Conservation (phyloP, 371 early-diverging fungal genomes). For the Blakeslea trispora region DNA sequence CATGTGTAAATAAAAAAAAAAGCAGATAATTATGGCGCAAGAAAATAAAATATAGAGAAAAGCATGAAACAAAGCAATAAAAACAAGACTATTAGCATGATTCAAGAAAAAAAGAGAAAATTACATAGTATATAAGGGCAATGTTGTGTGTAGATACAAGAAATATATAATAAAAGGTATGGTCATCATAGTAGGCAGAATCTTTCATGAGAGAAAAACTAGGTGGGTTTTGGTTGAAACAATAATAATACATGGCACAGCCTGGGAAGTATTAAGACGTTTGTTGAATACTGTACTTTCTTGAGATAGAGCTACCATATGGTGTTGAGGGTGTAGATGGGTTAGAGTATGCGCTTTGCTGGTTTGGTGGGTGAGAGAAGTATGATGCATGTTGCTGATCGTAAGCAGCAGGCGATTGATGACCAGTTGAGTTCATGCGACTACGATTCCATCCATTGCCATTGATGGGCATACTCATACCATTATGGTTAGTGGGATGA, state of each 20-base stretch:
- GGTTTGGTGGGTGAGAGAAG: constrained; percentile 19
- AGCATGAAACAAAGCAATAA: not conserved
- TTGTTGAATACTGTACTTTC: constrained; percentile 19
- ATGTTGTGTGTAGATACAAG: not conserved
- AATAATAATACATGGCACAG: constrained; percentile 5
- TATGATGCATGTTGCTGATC: constrained; percentile 25
- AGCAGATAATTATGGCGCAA: not conserved
- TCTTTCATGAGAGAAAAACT: not conserved
- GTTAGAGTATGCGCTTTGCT: constrained; percentile 15
- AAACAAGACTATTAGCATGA: not conserved
- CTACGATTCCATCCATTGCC: constrained; percentile 23
- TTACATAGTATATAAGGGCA: not conserved
- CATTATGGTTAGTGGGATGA: constrained; percentile 9
- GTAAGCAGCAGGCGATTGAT: constrained; percentile 21
- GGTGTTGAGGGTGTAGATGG: constrained; percentile 20
- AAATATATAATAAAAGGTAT: not conserved
- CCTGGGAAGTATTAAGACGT: constrained; percentile 9
- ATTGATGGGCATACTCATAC: constrained; percentile 15
- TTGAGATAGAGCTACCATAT: constrained; percentile 18
- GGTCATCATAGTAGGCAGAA: constrained; percentile 1
- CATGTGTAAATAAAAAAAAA: no score
- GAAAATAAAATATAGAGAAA: not conserved
- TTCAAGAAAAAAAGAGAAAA: not conserved
- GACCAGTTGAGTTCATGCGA: constrained; percentile 22
- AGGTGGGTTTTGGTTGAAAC: not conserved